A percentile compares a stretch with the other conserved stretches of the same genome.
Conservation (phyloP, 257 asterid species). For the Salvia hispanica region DNA sequence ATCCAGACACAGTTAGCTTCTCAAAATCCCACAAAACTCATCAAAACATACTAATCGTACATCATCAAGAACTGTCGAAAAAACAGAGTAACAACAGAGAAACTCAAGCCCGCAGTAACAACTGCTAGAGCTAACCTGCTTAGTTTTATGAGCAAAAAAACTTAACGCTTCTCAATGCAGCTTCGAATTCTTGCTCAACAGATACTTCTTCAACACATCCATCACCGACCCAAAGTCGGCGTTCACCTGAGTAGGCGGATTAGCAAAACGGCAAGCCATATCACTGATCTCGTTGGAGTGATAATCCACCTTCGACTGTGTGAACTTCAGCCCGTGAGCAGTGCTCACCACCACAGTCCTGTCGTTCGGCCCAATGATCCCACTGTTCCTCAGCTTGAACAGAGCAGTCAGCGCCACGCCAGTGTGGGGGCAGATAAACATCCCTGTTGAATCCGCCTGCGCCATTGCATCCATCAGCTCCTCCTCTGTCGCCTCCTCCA, state of each 20-base stretch:
- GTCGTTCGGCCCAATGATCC: conserved; percentile 62
- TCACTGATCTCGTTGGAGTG: conserved; percentile 72
- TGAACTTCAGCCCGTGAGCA: conserved; percentile 89
- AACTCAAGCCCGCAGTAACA: background rate
- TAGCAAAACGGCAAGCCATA: conserved; percentile 72
- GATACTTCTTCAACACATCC: conserved; percentile 81
- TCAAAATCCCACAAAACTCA: conserved; percentile 25
- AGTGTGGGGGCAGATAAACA: conserved; percentile 91
- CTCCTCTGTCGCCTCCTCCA: conserved; percentile 91
- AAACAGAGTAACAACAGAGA: conserved; percentile 8
- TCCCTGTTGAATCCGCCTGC: conserved; percentile 88
- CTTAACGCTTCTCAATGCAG: conserved; percentile 36
- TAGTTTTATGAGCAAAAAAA: conserved; percentile 25
- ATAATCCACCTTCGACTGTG: conserved; percentile 71
- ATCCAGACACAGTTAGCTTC: conserved; percentile 6
- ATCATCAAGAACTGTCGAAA: conserved; percentile 20
- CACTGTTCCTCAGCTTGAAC: conserved; percentile 71
- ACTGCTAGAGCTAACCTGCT: conserved; percentile 38
- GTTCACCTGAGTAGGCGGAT: conserved; percentile 80
- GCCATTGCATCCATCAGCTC: conserved; percentile 94
- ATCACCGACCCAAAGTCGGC: conserved; percentile 88
- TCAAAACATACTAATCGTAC: conserved; percentile 32
- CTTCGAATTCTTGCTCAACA: conserved; percentile 61
- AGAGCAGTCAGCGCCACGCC: conserved; percentile 84
- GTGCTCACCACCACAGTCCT: conserved; percentile 90